Evolutionary conservation across 768 basidiomycete species (phyloP), one percentile per base, ranked within the genome.

Genomic region (Dentipellis fragilis): DNA sequence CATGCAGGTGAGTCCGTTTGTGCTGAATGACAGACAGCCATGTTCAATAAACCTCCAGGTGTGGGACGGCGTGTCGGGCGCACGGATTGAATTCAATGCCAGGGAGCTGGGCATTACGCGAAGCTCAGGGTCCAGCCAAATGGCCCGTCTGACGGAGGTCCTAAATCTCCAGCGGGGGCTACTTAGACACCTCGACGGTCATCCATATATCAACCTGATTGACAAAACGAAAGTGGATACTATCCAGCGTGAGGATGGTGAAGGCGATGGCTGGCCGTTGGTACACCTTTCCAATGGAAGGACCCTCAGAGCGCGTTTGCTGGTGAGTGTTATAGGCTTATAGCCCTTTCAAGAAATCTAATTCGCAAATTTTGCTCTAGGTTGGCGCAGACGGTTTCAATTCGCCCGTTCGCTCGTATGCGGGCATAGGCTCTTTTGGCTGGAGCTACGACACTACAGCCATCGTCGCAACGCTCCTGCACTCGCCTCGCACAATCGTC

Each of bases 331-430:
- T 29, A 46, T 9, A 38, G 9, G 16, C 45, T 59, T 48, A 52
- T 11, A 21, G 50, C 29, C 29, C 29, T 29, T 19, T 29, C 37
- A 34, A 23, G n/a, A 51, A 29, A 36, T 48, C 6, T 42, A 16
- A 55, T 21, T 51, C 36, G 47, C 50, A 48, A 16, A 21, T 54
- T 46, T 17, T 21, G n/a, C 52, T 51, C 38, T 61, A 92, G 89
- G 82, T 98, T 36, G 95, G 96, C 16, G 95, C 96, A 4, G 96
- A 98, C 64, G 96, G 96, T 3, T 85, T 84, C 67, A 94, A 93
- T 64, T 97, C 94, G 0, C 93, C 94, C 10, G 96, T 98, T 21
- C 83, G 93, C 48, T 67, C 84, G 22, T 97, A 85, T 65, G 87
- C 93, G 0, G 75, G 83, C 22, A 96, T 97, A 59, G 73, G 85